Evolutionary conservation across 202 grass and related monocot genomes (phyloP).

Genomic region (Elaeis oleifera): DNA sequence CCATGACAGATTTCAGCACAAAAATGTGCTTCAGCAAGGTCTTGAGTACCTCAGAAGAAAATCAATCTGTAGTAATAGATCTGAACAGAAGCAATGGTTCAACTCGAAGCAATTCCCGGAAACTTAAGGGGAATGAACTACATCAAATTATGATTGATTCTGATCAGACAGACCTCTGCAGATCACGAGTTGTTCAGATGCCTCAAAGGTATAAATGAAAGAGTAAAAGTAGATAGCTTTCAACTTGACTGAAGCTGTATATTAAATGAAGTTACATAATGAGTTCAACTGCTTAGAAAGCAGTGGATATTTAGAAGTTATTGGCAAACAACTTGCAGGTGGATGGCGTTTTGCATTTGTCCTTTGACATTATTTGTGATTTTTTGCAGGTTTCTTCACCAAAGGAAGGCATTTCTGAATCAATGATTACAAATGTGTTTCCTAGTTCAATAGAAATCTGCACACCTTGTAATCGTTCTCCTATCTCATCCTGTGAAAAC

Average conservation of each 20-base stretch:
- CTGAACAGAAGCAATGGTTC: neutral
- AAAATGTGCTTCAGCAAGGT: conserved; percentile 12
- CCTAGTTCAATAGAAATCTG: neutral
- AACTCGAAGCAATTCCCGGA: neutral
- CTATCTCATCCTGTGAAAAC: conserved; percentile 2
- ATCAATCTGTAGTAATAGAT: neutral
- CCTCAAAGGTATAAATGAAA: conserved; percentile 6
- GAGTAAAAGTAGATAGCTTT: no score
- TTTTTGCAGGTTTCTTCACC: neutral
- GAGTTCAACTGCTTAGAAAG: neutral
- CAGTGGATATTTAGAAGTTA: no score
- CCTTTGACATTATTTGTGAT: no score
- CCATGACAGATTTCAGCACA: conserved; percentile 15
- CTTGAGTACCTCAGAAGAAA: conserved; percentile 1
- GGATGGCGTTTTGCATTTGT: no score
- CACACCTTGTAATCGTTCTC: neutral
- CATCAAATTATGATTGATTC: neutral
- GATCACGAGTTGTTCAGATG: neutral
- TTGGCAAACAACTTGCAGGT: no score
- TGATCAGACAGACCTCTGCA: neutral
- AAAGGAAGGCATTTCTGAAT: neutral
- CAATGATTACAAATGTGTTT: no score
- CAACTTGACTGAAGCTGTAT: no score
- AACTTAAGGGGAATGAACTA: neutral
- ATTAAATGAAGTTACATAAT: no score